Evolutionary conservation across 2,329 filamentous ascomycete genomes (phyloP), one percentile per base, ranked within the genome.

Genomic region (Calonectria naviculata): DNA sequence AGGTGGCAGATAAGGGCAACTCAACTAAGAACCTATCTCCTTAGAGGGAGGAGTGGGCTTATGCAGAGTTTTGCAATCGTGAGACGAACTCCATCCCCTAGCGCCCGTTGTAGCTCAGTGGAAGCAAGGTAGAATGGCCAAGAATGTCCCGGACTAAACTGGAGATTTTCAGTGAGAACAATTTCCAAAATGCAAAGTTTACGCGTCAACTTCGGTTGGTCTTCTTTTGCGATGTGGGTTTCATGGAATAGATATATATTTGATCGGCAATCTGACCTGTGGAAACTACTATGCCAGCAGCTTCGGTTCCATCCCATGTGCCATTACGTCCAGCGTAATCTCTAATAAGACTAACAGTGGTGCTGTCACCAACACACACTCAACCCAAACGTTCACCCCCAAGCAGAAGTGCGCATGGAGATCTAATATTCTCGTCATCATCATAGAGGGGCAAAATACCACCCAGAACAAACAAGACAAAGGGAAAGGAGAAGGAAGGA

Each of bases 291-390:
- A 17, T 26, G 5, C 21, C 15, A 36, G 31, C 21, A 10, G 52
- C 52, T 36, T 26, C 21, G 26, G 12, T 28, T 58, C 52, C 52
- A 58, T 58, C 52, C 31, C 52, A 38, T 36, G 21, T 58, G 31
- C 52, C 52, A 58, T 58, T 58, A 58, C 52, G 52, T 38, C 52
- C 52, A 38, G 52, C 52, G 31, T 38, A 58, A 58, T 58, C 52
- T 58, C 52, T 58, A 38, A 58, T 38, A 58, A 58, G 52, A 58
- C 38, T 15, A 58, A 19, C 15, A 4, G 34, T 36, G 31, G 21
- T 58, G 34, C 24, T 4, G 52, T 56, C 15, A 31, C 52, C 52
- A 38, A 38, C 52, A 38, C 36, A 38, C 52, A 29, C 52, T 58
- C 52, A 36, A 13, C 34, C 52, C 21, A 7, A 24, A 58, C 52